Evolutionary conservation across 2,329 filamentous ascomycete genomes (phyloP).

Genomic region (Diaporthe sp.): DNA sequence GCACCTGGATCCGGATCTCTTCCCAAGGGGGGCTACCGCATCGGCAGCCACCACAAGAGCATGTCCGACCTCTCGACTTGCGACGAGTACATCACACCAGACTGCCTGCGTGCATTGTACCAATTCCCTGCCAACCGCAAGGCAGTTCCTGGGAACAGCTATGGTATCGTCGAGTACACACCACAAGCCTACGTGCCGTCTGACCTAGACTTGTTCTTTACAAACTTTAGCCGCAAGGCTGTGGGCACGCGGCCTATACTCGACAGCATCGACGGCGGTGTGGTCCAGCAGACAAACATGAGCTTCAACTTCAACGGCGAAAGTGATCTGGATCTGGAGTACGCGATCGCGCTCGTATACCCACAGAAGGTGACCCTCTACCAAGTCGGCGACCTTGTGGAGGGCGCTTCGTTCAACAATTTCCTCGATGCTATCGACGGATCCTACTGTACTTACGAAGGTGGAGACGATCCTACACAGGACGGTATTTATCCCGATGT

Average conservation of each 20-base stretch:
- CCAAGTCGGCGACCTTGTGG: constrained; percentile 43
- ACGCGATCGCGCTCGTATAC: constrained; percentile 37
- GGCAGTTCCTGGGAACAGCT: constrained; percentile 33
- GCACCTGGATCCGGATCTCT: constrained; percentile 37
- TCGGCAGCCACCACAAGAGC: constrained; percentile 31
- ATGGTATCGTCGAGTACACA: constrained; percentile 41
- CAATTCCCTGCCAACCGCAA: constrained; percentile 34
- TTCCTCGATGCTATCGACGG: constrained; percentile 62
- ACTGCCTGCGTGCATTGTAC: constrained; percentile 40
- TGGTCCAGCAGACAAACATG: constrained; percentile 34
- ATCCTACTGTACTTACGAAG: constrained; percentile 59
- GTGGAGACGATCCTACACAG: constrained; percentile 49
- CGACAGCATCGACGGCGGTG: constrained; percentile 38
- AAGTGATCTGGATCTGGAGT: constrained; percentile 39
- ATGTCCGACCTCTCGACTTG: constrained; percentile 35
- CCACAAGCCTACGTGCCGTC: constrained; percentile 36
- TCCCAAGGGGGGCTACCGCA: constrained; percentile 36
- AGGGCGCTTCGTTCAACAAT: constrained; percentile 52
- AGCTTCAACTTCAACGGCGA: constrained; percentile 38
- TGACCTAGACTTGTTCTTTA: constrained; percentile 39
- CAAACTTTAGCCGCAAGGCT: constrained; percentile 35
- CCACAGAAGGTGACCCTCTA: constrained; percentile 43
- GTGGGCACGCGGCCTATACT: constrained; percentile 34
- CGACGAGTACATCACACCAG: constrained; percentile 35
- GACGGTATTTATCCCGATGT: constrained; percentile 62